A percentile compares a stretch with the other conserved stretches of the same genome.
Conservation (phyloP, 2,329 filamentous ascomycete species). For the Thyridium curvatum region DNA sequence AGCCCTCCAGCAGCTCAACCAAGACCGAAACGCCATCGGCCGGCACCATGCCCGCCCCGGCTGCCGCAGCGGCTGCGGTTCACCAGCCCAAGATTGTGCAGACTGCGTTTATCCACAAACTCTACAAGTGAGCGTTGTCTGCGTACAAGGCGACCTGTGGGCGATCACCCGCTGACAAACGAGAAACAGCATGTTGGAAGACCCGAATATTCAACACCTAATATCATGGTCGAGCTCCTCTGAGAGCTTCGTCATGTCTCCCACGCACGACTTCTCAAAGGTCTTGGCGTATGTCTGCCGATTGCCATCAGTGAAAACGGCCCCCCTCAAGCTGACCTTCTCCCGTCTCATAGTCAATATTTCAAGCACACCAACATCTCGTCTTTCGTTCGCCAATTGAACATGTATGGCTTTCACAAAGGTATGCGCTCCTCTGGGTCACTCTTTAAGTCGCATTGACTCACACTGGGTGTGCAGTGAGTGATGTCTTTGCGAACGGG, state of each 20-base stretch:
- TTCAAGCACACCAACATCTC: slow-evolving; percentile 99
- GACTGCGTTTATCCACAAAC: slow-evolving; percentile 97
- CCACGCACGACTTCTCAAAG: slow-evolving; percentile 95
- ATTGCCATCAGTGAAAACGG: slow-evolving; percentile 2
- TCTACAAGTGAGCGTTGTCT: slow-evolving; percentile 73
- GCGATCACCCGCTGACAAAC: no score
- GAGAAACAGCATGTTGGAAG: slow-evolving; percentile 80
- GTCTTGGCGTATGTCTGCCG: slow-evolving; percentile 76
- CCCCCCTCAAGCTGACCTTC: slow-evolving; percentile 13
- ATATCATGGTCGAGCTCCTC: slow-evolving; percentile 94
- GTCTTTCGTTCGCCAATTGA: slow-evolving; percentile 93
- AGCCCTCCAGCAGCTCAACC: slow-evolving; percentile 23
- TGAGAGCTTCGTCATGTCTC: slow-evolving; percentile 98
- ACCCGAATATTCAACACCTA: slow-evolving; percentile 84
- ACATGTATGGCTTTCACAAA: slow-evolving; percentile 99
- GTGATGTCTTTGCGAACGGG: slow-evolving; percentile 95
- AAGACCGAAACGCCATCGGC: slow-evolving; percentile 27
- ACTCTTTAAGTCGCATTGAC: slow-evolving; percentile 6
- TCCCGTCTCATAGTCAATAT: slow-evolving; percentile 64
- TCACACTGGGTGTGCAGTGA: slow-evolving; percentile 58
- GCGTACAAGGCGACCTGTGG: slow-evolving; percentile 13
- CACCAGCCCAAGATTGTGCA: slow-evolving; percentile 97
- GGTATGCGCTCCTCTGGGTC: slow-evolving; percentile 42
- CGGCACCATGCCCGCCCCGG: slow-evolving; percentile 43
- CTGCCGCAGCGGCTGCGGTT: slow-evolving; percentile 63